Evolutionary conservation across 1,284 basidiomycete species (phyloP).

Genomic region (Jaminaea rosea): DNA sequence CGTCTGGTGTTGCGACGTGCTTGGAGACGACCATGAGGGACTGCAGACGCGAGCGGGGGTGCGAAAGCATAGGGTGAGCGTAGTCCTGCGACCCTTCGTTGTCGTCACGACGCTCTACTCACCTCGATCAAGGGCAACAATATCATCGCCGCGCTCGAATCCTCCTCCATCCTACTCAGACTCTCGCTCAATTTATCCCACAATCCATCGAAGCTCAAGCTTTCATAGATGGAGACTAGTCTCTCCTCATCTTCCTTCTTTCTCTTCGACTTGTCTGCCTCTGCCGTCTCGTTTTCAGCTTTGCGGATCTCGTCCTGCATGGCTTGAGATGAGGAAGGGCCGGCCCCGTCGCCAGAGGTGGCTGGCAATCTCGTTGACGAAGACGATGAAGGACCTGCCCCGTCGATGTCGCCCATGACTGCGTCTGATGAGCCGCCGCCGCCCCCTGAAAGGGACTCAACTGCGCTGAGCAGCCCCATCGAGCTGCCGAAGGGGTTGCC

Average conservation of each 20-base stretch:
- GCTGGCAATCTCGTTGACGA: too few relatives aligned
- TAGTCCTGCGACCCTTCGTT: not conserved
- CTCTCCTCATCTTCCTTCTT: constrained; percentile 54
- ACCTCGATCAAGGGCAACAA: constrained; percentile 41
- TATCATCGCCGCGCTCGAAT: constrained; percentile 40
- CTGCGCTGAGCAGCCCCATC: too few relatives aligned
- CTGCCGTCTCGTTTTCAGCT: not conserved
- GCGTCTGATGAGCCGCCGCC: too few relatives aligned
- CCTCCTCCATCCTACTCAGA: constrained; percentile 34
- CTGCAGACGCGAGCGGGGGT: constrained; percentile 2
- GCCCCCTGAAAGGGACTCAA: too few relatives aligned
- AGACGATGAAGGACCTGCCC: too few relatives aligned
- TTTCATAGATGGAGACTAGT: constrained; percentile 41
- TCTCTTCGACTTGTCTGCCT: constrained; percentile 5
- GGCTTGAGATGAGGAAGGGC: too few relatives aligned
- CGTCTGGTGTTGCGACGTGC: constrained; percentile 53
- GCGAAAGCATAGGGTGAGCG: not conserved
- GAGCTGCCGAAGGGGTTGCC: too few relatives aligned
- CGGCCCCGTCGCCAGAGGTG: too few relatives aligned
- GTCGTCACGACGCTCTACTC: constrained; percentile 2
- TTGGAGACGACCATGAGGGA: constrained; percentile 94
- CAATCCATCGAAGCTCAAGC: constrained; percentile 36
- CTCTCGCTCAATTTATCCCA: constrained; percentile 41
- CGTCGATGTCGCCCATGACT: too few relatives aligned
- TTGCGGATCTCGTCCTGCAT: not conserved